phyloP scores from a whole-genome alignment of 2,329 filamentous ascomycete species.

The Allantophomopsis cytisporea region DNA sequence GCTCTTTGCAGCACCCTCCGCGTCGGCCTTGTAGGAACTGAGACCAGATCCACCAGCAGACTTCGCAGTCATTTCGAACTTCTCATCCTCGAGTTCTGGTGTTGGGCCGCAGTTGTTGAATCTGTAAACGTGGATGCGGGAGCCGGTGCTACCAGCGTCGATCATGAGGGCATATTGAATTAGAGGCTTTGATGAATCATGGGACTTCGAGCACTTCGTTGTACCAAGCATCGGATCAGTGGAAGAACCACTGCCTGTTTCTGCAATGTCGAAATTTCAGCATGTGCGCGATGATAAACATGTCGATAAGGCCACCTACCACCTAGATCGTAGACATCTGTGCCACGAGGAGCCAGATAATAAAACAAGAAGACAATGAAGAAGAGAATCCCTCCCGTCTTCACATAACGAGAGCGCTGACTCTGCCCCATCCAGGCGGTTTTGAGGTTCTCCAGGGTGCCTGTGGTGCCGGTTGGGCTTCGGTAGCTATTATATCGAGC shows the following conservation, averaged over 20 bases:
- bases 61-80: constrained; percentile 89
- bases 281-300: background rate
- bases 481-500: constrained; percentile 38
- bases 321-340: constrained; percentile 11
- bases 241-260: constrained; percentile 21
- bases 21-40: constrained; percentile 77
- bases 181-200: constrained; percentile 79
- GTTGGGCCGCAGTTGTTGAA: constrained; percentile 97
- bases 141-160: constrained; percentile 94
- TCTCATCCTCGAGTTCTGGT: constrained; percentile 86
- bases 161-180: constrained; percentile 98
- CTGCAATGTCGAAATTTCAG: background rate
- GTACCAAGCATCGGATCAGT: constrained; percentile 51
- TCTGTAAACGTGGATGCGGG: constrained; percentile 94
- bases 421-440: constrained; percentile 47
- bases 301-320: constrained; percentile 5
- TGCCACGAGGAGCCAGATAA: constrained; percentile 45
- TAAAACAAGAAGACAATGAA: constrained; percentile 47
- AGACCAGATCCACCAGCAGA: constrained; percentile 59
- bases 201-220: constrained; percentile 68
- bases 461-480: constrained; percentile 23
- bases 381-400: constrained; percentile 48
- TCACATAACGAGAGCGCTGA: constrained; percentile 51
- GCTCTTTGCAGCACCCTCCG: constrained; percentile 77
- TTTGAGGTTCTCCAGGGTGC: constrained; percentile 39